Evolutionary conservation across 1,284 basidiomycete species (phyloP), one percentile per base, ranked within the genome.

Genomic region (Rugiboletus extremiorientalis): DNA sequence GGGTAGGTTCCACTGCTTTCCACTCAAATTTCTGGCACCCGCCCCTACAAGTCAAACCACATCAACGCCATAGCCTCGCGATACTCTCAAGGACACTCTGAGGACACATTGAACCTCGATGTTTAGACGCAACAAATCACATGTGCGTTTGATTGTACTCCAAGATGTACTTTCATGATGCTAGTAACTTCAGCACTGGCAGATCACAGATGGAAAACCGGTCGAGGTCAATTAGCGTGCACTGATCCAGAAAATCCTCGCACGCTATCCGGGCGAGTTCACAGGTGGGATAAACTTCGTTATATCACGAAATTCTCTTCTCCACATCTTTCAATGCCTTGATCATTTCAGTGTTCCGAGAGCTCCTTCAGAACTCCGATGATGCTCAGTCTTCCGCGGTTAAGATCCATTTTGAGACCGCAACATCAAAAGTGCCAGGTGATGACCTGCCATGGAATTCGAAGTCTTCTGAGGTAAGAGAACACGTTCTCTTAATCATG

Each of bases 191-290:
- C n/a, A n/a, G n/a, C n/a, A n/a, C n/a, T n/a, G n/a, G 86, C 83
- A 78, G 43, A 77, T 70, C 51, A 88, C 88, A 6, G 79, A 84
- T 60, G 89, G 91, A 61, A 89, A 93, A 70, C 84, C 87, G 10
- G 91, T 96, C 5, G 90, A 94, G 68, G 94, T 98, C 55, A 96
- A 98, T 72, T 96, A 98, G 75, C 83, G 95, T 22, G 93, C 92
- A 16, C 78, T 96, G 48, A 94, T 96, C 58, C 90, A 94, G 77
- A 95, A 93, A 74, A 91, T 96, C 41, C 84, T 98, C 20, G 92
- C 95, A 25, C 28, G 43, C 43, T 44, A 98, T 72, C 92, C 91
- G 23, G 95, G 93, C 51, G 95, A 97, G 74, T 91, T 93, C 63
- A 94, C 93, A 7, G n/a, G 61, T 48, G 48, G 27, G 28, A 22